Base-by-base conservation (phyloP, 805 yeast genomes). In the Kuraishia floccosa region DNA sequence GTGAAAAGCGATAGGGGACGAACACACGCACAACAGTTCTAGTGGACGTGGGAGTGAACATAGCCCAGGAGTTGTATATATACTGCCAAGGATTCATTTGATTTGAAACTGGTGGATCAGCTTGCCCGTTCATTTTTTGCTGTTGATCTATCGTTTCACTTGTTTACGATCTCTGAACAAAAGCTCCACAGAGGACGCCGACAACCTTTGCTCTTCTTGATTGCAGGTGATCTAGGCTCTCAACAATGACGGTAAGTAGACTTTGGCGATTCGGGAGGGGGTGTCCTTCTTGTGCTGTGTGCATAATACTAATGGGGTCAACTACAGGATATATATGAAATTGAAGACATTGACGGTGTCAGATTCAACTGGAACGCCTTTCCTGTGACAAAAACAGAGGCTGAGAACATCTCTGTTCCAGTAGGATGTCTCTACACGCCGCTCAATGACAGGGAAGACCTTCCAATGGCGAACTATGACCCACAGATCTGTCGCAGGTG, bases 351-450 rank as follows among this genome's bases (percentile, higher is more conserved):
- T 31, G 78, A 73, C 46, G 82, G 82, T 33, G 72, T 76, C 31
- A 67, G 82, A 35, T 78, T 81, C 60, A 72, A 80, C 44, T 81
- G 89, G 89, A 77, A 81, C 52, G 79, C 83, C 25, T 77, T 89
- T 46, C 98, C 99, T 18, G 75, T 82, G 25, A 78, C 95, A 24
- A 75, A 86, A 43, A 72, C 75, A 25, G 97, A 91, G 54, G 91
- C 95, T 13, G 77, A 78, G 45, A 80, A 91, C 43, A 80, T 86
- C 47, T 93, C 89, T 13, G 87, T 91, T 20, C 98, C 99, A 9
- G 77, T 91, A 23, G 94, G 96, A 25, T 79, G 95, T 34, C 60
- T 91, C 39, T 91, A 86, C 63, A 87, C 96, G n/a, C 99, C 99
- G 6, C 68, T 91, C 44, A 75, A 84, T 46, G 73, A 72, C 35